Evolutionary conservation across 208 protist genomes (phyloP).

Genomic region (Tritrichomonas foetus): DNA sequence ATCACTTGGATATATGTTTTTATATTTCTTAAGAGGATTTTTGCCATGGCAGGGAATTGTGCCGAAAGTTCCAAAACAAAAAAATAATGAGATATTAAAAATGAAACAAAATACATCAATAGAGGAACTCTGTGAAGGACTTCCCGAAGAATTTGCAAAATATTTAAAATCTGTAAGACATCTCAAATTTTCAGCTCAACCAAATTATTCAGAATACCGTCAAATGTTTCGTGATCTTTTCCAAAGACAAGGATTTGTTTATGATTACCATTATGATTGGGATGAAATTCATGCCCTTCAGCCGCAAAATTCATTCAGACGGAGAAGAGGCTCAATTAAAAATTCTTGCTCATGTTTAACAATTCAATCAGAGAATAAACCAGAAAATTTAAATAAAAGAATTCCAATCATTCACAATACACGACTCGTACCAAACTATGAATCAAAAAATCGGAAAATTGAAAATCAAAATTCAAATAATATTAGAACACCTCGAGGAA

Average conservation of each 20-base stretch:
- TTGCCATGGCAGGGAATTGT: neutral
- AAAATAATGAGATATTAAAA: conserved; percentile 95
- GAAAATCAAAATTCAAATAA: too few species aligned
- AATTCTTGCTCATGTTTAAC: too few species aligned
- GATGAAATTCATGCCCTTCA: too few species aligned
- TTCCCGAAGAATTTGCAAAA: conserved; percentile 42
- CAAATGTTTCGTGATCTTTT: neutral
- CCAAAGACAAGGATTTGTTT: neutral
- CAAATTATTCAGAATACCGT: neutral
- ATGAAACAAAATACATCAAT: conserved; percentile 86
- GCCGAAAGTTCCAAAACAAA: conserved; percentile 61
- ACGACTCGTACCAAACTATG: too few species aligned
- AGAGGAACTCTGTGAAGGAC: conserved; percentile 81
- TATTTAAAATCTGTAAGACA: neutral
- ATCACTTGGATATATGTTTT: neutral
- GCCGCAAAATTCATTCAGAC: too few species aligned
- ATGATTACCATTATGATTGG: conserved; percentile 23
- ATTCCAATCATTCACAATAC: too few species aligned
- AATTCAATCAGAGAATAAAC: too few species aligned
- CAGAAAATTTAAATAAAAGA: too few species aligned
- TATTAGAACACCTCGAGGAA: too few species aligned
- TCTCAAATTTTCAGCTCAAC: neutral
- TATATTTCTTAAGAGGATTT: conserved; percentile 4
- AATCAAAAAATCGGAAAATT: too few species aligned
- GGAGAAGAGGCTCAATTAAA: too few species aligned